These are phyloP conservation scores for Penicillium canariense DNA, from an alignment of 495 filamentous ascomycete genomes.

Conservation along the genomic window DNA sequence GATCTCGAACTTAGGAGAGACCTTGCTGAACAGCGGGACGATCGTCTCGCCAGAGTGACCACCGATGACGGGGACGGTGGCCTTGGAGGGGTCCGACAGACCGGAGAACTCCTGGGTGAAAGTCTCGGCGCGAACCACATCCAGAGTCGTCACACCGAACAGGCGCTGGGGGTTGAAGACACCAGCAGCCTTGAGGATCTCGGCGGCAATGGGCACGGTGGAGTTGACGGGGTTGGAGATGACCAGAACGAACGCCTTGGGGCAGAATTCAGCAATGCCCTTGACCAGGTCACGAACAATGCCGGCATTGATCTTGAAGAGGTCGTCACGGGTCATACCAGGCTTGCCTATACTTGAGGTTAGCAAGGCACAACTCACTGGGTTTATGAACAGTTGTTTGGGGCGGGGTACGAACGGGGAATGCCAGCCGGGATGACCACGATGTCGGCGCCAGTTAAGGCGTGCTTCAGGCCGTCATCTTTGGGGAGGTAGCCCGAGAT, in stretches of 20 bases:
- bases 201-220: constrained; percentile 95
- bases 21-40: constrained; percentile 93
- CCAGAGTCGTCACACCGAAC: constrained; percentile 96
- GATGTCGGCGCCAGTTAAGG: constrained; percentile 88
- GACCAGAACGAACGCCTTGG: constrained; percentile 89
- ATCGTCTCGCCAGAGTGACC: constrained; percentile 98
- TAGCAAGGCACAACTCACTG: background rate
- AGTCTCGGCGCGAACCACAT: constrained; percentile 96
- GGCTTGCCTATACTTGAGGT: constrained; percentile 72
- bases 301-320: constrained; percentile 97
- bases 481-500: constrained; percentile 84
- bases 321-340: constrained; percentile 98
- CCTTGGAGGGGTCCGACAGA: constrained; percentile 74
- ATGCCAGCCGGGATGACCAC: constrained; percentile 97
- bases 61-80: constrained; percentile 87
- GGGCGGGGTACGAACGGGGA: constrained; percentile 67
- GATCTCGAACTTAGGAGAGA: constrained; percentile 73
- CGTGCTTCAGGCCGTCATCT: constrained; percentile 84
- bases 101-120: constrained; percentile 87
- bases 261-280: constrained; percentile 78
- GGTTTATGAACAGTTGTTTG: background rate
- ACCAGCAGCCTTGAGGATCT: constrained; percentile 86
- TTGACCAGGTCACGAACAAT: constrained; percentile 87
- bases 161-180: constrained; percentile 92
- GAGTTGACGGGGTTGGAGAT: constrained; percentile 99